phyloP scores from a whole-genome alignment of 345 rosid species.

The Dipteronia sinensis region DNA sequence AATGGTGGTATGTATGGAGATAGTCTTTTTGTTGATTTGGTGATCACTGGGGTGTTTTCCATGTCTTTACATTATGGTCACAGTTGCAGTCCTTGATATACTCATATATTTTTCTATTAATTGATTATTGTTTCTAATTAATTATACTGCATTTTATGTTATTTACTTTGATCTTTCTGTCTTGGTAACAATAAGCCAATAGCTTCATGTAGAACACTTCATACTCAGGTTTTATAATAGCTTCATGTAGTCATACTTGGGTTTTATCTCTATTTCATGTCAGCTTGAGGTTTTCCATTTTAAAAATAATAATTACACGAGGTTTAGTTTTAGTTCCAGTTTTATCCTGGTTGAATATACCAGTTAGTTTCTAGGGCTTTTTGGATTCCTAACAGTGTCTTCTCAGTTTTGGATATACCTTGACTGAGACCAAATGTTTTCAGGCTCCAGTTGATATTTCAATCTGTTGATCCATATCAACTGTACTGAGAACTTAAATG shows the following conservation, averaged over 20 bases:
- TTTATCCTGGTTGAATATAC: neutral
- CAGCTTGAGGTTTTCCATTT: neutral
- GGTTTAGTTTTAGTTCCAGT: neutral
- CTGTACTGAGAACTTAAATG: neutral
- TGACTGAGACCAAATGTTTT: neutral
- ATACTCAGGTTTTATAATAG: neutral
- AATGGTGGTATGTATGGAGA: neutral
- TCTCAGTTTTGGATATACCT: neutral
- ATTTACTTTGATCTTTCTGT: neutral
- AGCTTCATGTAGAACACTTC: neutral
- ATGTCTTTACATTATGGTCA: neutral
- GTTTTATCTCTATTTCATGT: constrained; percentile 2
- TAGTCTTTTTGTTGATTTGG: constrained; percentile 4
- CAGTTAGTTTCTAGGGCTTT: neutral
- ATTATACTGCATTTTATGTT: constrained; percentile 5
- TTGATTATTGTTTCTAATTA: neutral
- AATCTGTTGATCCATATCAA: neutral
- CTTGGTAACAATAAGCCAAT: neutral
- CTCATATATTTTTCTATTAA: neutral
- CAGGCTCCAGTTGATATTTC: neutral
- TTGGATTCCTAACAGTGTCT: neutral
- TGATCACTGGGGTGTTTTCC: neutral
- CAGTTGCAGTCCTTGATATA: neutral
- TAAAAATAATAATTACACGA: neutral
- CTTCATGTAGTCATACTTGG: neutral